Percentiles rank a stretch among this genome's conserved stretches.
Evolutionary conservation across 1,284 basidiomycete genomes (phyloP).

Genomic region (Schizophyllum commune): DNA sequence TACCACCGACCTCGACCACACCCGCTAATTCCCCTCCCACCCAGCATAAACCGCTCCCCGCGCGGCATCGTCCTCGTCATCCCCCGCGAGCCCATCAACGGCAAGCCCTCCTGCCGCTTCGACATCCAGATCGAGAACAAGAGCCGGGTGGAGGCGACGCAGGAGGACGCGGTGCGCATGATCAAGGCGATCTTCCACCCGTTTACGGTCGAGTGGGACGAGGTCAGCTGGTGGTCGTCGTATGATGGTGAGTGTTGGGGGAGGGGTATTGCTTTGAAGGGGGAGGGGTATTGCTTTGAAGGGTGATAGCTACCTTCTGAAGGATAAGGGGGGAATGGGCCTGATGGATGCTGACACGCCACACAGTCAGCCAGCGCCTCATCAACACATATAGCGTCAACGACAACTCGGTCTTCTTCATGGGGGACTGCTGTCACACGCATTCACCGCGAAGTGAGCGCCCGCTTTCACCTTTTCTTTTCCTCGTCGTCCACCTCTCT

Average conservation of each 20-base stretch:
- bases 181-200: constrained; percentile 2
- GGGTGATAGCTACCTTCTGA: no score
- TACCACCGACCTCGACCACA: no score
- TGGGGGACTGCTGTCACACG: constrained; percentile 4
- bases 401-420: constrained; percentile 1
- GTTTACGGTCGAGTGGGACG: constrained; percentile 1
- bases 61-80: not conserved
- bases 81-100: not conserved
- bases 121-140: constrained; percentile 1
- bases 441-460: not conserved
- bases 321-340: no score
- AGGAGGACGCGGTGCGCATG: not conserved
- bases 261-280: no score
- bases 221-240: constrained; percentile 1
- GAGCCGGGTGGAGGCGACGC: not conserved
- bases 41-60: not conserved
- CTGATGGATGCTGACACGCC: not conserved
- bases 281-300: no score
- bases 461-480: not conserved
- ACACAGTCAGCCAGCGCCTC: constrained; percentile 4
- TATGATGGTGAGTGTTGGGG: constrained; percentile 1
- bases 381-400: constrained; percentile 1
- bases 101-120: not conserved
- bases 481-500: no score
- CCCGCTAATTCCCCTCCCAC: no score